These are phyloP conservation scores for Smallanthus sonchifolius DNA, from an alignment of 129 eudicot species.

Conservation along the genomic window DNA sequence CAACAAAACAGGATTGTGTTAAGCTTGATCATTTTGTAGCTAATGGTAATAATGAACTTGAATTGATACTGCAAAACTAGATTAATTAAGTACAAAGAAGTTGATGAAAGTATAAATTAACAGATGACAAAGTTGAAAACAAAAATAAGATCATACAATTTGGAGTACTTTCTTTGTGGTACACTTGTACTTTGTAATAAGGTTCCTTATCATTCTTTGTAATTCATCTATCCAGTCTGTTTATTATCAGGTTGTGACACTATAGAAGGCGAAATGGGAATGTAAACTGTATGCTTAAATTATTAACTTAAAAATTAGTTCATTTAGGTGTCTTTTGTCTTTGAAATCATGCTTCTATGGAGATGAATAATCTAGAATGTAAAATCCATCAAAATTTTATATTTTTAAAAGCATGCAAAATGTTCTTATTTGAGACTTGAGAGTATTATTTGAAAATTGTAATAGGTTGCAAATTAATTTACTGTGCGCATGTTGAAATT, in stretches of 20 bases:
- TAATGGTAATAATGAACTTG: neutral
- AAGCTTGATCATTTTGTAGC: neutral
- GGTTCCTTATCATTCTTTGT: neutral
- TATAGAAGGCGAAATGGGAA: neutral
- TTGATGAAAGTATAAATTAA: neutral
- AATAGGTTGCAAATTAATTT: neutral
- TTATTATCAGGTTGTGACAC: neutral
- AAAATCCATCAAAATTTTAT: neutral
- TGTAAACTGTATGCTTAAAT: neutral
- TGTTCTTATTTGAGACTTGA: too few species aligned
- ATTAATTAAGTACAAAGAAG: neutral
- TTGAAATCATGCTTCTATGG: neutral
- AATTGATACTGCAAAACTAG: neutral
- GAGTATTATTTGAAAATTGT: neutral
- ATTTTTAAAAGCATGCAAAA: neutral
- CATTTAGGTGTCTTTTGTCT: neutral
- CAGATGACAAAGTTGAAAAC: neutral
- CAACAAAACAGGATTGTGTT: neutral
- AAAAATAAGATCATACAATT: neutral
- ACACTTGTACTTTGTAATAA: neutral
- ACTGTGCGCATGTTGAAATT: neutral
- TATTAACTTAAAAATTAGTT: neutral
- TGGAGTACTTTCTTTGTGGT: neutral
- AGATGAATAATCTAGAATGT: neutral
- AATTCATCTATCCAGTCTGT: neutral